phyloP scores from a whole-genome alignment of 2,329 filamentous ascomycete species.

The Rachicladosporium sp. region DNA sequence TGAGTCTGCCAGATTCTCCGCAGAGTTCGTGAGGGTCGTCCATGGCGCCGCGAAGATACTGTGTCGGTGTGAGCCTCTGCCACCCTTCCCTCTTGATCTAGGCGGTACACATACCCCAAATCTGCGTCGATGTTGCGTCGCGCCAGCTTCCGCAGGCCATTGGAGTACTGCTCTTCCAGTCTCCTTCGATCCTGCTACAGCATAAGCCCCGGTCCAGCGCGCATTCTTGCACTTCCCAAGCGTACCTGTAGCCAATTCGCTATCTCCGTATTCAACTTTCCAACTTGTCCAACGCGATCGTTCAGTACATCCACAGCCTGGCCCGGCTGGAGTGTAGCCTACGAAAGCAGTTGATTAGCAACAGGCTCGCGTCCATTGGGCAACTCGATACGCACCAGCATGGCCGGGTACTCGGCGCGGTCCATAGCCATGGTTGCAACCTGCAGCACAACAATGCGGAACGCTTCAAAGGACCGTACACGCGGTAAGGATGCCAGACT shows the following conservation, averaged over 20 bases:
- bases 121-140: conserved; percentile 50
- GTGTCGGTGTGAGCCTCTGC: conserved; percentile 10
- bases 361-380: not conserved
- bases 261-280: conserved; percentile 75
- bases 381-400: conserved; percentile 59
- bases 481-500: not conserved
- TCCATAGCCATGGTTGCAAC: conserved; percentile 42
- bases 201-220: conserved; percentile 4
- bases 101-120: conserved; percentile 56
- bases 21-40: conserved; percentile 71
- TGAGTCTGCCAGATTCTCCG: conserved; percentile 68
- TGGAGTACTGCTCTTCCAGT: conserved; percentile 81
- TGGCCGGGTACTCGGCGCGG: conserved; percentile 80
- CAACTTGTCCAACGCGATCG: conserved; percentile 79
- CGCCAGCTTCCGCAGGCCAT: conserved; percentile 68
- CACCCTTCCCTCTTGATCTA: not conserved
- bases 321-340: conserved; percentile 69
- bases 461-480: conserved; percentile 1
- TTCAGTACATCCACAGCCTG: conserved; percentile 73
- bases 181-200: conserved; percentile 68
- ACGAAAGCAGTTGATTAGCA: conserved; percentile 1
- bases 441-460: not conserved
- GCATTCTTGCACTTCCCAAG: not conserved
- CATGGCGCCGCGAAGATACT: conserved; percentile 87
- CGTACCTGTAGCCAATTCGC: conserved; percentile 92